Evolutionary conservation across 345 rosid genomes (phyloP).

Genomic region (Ceriops decandra): DNA sequence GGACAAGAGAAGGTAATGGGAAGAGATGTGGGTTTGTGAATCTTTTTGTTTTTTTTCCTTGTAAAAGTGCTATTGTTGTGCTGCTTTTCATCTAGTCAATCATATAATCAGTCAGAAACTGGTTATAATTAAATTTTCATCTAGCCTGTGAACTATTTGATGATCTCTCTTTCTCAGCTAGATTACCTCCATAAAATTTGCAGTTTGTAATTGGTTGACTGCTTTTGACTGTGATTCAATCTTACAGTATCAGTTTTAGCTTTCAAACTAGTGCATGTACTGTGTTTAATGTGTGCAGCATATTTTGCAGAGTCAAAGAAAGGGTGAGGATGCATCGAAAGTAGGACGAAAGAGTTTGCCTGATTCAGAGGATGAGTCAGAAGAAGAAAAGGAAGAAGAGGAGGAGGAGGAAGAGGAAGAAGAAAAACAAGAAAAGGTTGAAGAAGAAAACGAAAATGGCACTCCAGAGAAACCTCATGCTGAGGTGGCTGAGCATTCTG

Average conservation of each 20-base stretch:
- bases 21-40: no score
- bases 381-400: slow-evolving; percentile 47
- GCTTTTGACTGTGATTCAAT: not conserved
- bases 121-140: no score
- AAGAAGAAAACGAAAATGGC: slow-evolving; percentile 50
- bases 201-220: no score
- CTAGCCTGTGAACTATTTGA: no score
- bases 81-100: no score
- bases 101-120: no score
- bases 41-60: no score
- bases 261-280: not conserved
- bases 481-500: slow-evolving; percentile 48
- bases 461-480: slow-evolving; percentile 59
- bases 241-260: not conserved
- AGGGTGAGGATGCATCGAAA: slow-evolving; percentile 50
- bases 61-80: no score
- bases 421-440: slow-evolving; percentile 36
- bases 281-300: not conserved
- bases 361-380: slow-evolving; percentile 54
- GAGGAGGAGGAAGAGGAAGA: slow-evolving; percentile 11
- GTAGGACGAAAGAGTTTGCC: slow-evolving; percentile 29
- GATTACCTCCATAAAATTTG: no score
- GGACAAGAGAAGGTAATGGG: no score
- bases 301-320: slow-evolving; percentile 50
- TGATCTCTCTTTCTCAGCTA: no score